Percentiles rank a stretch among this genome's conserved stretches.
phyloP scores from a whole-genome alignment of 2,329 filamentous ascomycete species.

The Coniochaeta sp. region DNA sequence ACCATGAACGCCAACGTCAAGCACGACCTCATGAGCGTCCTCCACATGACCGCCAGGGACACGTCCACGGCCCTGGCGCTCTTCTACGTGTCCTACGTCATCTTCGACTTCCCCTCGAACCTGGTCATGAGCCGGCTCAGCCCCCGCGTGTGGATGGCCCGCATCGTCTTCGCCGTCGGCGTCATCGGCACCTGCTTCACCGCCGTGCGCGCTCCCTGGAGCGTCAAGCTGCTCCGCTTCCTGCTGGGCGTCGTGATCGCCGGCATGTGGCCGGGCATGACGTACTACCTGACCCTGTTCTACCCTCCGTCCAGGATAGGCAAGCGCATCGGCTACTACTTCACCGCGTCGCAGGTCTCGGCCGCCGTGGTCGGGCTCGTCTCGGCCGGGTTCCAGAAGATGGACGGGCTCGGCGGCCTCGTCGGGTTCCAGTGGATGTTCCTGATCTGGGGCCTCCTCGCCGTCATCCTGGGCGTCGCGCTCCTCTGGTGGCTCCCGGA shows the following conservation, averaged over 20 bases:
- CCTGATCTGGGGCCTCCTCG: conserved; percentile 73
- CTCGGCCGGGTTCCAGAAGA: conserved; percentile 84
- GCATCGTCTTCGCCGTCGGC: conserved; percentile 83
- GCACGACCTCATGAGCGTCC: conserved; percentile 68
- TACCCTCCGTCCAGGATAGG: conserved; percentile 82
- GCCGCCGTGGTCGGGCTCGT: conserved; percentile 85
- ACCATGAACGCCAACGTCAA: conserved; percentile 72
- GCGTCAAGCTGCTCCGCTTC: conserved; percentile 79
- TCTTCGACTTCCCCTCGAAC: conserved; percentile 86
- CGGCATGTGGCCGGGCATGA: conserved; percentile 94
- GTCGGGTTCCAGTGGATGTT: conserved; percentile 93
- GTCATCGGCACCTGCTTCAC: conserved; percentile 78
- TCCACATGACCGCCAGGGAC: conserved; percentile 65
- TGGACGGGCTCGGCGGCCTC: conserved; percentile 71
- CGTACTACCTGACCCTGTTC: conserved; percentile 85
- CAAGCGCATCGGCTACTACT: conserved; percentile 85
- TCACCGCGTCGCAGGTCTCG: conserved; percentile 81
- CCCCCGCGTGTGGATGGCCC: conserved; percentile 84
- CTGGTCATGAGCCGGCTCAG: conserved; percentile 80
- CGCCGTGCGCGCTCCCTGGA: conserved; percentile 76
- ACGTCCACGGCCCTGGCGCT: conserved; percentile 78
- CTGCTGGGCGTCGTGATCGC: conserved; percentile 82
- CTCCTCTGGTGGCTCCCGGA: conserved; percentile 91
- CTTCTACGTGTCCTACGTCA: conserved; percentile 87
- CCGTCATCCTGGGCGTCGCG: conserved; percentile 60